Evolutionary conservation across 163 green algal genomes (phyloP), one percentile per base, ranked within the genome.

Genomic region (Scenedesmus sp.): DNA sequence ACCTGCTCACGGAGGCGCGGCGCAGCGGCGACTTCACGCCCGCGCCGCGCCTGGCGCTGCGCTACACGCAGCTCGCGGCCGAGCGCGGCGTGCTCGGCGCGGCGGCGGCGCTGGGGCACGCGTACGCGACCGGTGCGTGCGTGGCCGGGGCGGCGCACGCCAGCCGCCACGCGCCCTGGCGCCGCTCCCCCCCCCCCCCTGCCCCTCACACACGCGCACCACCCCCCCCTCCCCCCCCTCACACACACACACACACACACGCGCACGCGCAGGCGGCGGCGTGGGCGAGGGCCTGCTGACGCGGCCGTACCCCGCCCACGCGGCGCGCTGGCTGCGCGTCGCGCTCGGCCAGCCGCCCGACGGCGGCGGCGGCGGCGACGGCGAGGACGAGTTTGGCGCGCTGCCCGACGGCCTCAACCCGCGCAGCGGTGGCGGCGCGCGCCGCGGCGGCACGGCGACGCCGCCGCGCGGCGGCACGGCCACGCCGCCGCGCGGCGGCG

Each of bases 61-160:
- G 81, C 28, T 81, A 75, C 56, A 36, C 34, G 18, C 18, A 75
- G 75, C 70, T 81, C 34, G 75, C 70, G 33, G 81, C 81, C n/a
- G 69, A 86, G 75, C 58, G 75, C 31, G 81, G 81, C 62, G 78
- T 86, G 17, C 58, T 53, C 34, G 65, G 48, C 17, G 81, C 81
- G 44, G 75, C 75, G 29, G 58, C 82, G 66, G 75, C 75, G 58
- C 69, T 81, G 15, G 75, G 54, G 18, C 18, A 62, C 17, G 81
- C 81, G 3, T 80, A 80, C 75, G 70, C 28, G 33, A 74, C 36
- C 50, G 80, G 71, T 73, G 28, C 24, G 63, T 10, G 24, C 24
- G 51, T 60, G 6, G 20, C 22, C 7, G 39, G 7, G 39, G 7
- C 7, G 7, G 39, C 39, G 7, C 39, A 15, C 39, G 39, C 7